Evolutionary conservation across 805 yeast genomes (phyloP).

Genomic region (Naumovozyma dairenensis): DNA sequence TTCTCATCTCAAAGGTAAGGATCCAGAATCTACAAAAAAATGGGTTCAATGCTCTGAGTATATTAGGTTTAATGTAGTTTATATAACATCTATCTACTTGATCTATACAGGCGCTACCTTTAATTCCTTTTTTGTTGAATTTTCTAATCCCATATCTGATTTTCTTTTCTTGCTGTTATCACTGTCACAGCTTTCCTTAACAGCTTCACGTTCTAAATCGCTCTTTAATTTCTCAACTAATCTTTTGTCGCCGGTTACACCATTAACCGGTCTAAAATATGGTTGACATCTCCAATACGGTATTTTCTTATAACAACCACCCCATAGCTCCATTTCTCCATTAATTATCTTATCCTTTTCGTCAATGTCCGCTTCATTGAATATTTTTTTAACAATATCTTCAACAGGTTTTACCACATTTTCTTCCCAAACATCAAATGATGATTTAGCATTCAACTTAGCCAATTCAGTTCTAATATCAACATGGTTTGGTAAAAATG

Average conservation of each 20-base stretch:
- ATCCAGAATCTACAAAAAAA: too few relatives aligned
- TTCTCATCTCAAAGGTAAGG: too few relatives aligned
- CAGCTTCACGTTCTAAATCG: conserved; percentile 5
- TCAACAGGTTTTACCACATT: conserved; percentile 59
- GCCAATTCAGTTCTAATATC: conserved; percentile 74
- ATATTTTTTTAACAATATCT: conserved; percentile 47
- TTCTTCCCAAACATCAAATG: conserved; percentile 41
- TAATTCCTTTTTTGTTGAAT: conserved; percentile 7
- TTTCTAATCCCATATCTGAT: conserved; percentile 14
- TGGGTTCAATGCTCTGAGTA: too few relatives aligned
- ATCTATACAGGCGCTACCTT: too few relatives aligned
- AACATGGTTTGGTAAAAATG: conserved; percentile 67
- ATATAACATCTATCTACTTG: too few relatives aligned
- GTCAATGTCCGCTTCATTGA: conserved; percentile 39
- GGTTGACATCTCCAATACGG: conserved; percentile 98
- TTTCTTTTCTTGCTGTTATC: conserved; percentile 17
- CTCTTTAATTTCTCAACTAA: conserved; percentile 21
- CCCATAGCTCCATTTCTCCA: conserved; percentile 59
- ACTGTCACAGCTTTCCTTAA: conserved; percentile 4
- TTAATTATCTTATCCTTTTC: conserved; percentile 44
- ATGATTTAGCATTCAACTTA: conserved; percentile 33
- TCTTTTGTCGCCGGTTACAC: conserved; percentile 46
- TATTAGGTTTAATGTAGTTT: too few relatives aligned
- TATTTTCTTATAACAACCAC: conserved; percentile 67
- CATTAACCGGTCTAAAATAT: conserved; percentile 81